Base-by-base conservation (phyloP, 192 early-diverging fungal species). In the Backusella luteola region DNA sequence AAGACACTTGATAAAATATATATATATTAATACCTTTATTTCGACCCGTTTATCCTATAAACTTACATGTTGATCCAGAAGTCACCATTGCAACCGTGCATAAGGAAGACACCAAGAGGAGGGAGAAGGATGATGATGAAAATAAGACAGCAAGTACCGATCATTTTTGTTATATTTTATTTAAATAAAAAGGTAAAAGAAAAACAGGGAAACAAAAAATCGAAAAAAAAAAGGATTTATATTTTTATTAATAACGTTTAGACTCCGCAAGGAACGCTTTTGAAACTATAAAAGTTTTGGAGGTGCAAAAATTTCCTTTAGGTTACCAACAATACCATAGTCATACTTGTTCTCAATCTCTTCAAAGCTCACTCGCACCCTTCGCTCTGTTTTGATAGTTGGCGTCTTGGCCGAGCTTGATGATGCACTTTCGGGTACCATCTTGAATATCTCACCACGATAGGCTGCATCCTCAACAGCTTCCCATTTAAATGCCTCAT, bases 401-500 rank as follows among this genome's bases (percentile, higher is more conserved):
- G 23, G 56, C 12, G 14, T 71, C 8, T 46, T 46, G 36, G 46
- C 63, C 34, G 52, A 36, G 49, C 17, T 66, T 17, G 67, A 63
- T 29, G 32, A 32, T 29, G 56, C 12, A 5, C 56, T 63, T 12
- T 63, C 26, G 6, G 41, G 23, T 17, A 71, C 70, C 32, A 70
- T 34, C 26, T 52, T 52, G 26, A 36, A 80, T 11, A 89, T 67
- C 23, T 87, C 86, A 0, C 85, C 83, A 23, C 75, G 73, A 53
- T 84, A 73, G 12, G 87, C 80, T 38, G 81, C 78, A 74, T 89
- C 87, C n/a, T 87, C 83, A 26, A 89, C 66, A 17, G 81, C 75
- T 52, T 87, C 86, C 87, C 87, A 87, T 76, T 89, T 89, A 73
- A 87, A 87, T 6, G 86, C 78, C 44, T 89, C 87, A 56, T 89